Evolutionary conservation across 2,329 filamentous ascomycete species (phyloP).

Genomic region (Phyllosticta citribraziliensis): DNA sequence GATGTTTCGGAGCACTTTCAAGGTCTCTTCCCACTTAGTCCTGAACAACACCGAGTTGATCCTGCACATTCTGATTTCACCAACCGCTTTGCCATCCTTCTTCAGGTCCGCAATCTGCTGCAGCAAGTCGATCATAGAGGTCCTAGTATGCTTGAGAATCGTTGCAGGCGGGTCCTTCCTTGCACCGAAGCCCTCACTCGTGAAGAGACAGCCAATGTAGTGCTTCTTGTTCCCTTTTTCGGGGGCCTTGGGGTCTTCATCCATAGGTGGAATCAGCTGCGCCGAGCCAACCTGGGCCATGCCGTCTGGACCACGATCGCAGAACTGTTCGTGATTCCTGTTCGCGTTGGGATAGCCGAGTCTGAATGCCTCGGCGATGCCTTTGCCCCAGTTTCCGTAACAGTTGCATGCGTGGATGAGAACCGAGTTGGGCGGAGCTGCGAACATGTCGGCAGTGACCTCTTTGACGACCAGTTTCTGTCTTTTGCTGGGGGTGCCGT

Average conservation of each 20-base stretch:
- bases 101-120: constrained; percentile 28
- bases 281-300: constrained; percentile 35
- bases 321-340: constrained; percentile 39
- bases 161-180: constrained; percentile 29
- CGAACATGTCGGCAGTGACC: constrained; percentile 41
- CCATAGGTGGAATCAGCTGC: constrained; percentile 44
- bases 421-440: constrained; percentile 39
- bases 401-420: constrained; percentile 53
- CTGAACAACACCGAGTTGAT: constrained; percentile 51
- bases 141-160: constrained; percentile 41
- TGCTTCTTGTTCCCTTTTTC: constrained; percentile 22
- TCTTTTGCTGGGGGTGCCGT: background rate
- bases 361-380: constrained; percentile 46
- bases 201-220: constrained; percentile 52
- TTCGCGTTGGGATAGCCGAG: constrained; percentile 42
- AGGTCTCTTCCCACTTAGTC: constrained; percentile 45
- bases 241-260: constrained; percentile 18
- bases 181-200: constrained; percentile 40
- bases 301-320: constrained; percentile 21
- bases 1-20: constrained; percentile 31
- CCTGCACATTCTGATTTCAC: constrained; percentile 39
- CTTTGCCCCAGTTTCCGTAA: constrained; percentile 46
- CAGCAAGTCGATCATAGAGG: constrained; percentile 41
- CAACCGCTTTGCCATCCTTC: constrained; percentile 15
- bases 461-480: constrained; percentile 12